These are phyloP conservation scores for Saxophila tyrrhenica DNA, from an alignment of 495 filamentous ascomycete genomes.

Conservation along the genomic window DNA sequence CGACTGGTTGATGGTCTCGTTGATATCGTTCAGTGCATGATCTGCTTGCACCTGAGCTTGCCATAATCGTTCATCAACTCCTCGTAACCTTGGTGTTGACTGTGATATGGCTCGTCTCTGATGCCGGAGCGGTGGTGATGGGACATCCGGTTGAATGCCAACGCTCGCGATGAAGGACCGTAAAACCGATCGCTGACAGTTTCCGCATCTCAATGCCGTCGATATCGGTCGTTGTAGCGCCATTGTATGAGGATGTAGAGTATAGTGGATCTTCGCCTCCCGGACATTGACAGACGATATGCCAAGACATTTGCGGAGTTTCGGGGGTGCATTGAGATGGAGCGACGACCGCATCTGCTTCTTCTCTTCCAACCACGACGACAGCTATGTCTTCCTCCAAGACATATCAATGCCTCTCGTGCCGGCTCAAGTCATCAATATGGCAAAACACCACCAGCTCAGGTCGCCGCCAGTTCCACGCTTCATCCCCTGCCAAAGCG, in stretches of 20 bases:
- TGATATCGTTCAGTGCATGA: slow-evolving; percentile 8
- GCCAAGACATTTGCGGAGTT: background rate
- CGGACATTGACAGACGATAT: background rate
- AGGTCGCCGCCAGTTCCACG: slow-evolving; percentile 14
- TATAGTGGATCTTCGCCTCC: background rate
- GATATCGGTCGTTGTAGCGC: background rate
- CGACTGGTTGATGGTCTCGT: background rate
- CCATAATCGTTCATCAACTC: slow-evolving; percentile 5
- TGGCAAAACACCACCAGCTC: background rate
- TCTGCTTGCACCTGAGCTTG: slow-evolving; percentile 3
- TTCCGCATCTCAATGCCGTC: background rate
- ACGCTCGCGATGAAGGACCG: slow-evolving; percentile 15
- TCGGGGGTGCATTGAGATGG: slow-evolving; percentile 1
- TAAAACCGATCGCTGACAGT: slow-evolving; percentile 8
- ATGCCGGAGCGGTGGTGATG: background rate
- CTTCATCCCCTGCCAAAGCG: slow-evolving; percentile 8
- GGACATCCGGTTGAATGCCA: background rate
- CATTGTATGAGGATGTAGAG: background rate
- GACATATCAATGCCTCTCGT: slow-evolving; percentile 17
- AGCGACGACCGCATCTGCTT: background rate
- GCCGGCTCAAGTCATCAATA: slow-evolving; percentile 9
- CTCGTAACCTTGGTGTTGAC: background rate
- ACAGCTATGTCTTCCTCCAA: slow-evolving; percentile 8
- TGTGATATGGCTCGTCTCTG: slow-evolving; percentile 4
- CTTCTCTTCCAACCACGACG: background rate